Evolutionary conservation across 768 basidiomycete species (phyloP).

Genomic region (Leccinum disarticulatum): DNA sequence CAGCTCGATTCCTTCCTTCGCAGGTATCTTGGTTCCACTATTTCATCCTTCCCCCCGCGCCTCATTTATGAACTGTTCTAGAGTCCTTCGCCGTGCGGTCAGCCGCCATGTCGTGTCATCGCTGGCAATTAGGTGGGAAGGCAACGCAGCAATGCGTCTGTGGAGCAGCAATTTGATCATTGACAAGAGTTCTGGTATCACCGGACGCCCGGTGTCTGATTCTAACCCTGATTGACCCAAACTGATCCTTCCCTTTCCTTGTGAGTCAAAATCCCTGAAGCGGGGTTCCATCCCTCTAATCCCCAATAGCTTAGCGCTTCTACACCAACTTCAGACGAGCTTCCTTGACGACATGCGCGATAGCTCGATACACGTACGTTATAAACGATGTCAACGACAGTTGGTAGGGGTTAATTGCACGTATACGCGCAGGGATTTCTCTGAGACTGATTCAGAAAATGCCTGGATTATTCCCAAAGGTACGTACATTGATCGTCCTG

Average conservation of each 20-base stretch:
- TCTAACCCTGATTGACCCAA: slow-evolving; percentile 9
- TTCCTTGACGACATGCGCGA: neutral
- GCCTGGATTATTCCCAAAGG: neutral
- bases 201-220: neutral
- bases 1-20: neutral
- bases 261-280: slow-evolving; percentile 2
- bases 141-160: neutral
- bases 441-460: neutral
- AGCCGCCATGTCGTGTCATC: neutral
- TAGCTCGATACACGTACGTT: slow-evolving; percentile 1
- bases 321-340: neutral
- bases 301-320: neutral
- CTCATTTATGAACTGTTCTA: slow-evolving; percentile 9
- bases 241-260: neutral
- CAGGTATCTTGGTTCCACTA: neutral
- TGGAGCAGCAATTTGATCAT: slow-evolving; percentile 2
- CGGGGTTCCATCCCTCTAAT: neutral
- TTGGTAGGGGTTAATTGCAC: slow-evolving; percentile 5
- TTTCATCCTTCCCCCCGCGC: neutral
- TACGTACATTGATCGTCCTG: neutral
- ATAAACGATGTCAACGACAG: neutral
- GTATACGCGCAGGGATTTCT: slow-evolving; percentile 4
- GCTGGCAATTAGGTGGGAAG: neutral
- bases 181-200: neutral
- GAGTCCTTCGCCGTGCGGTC: neutral